phyloP scores from a whole-genome alignment of 345 rosid genomes.

The Heritiera littoralis region DNA sequence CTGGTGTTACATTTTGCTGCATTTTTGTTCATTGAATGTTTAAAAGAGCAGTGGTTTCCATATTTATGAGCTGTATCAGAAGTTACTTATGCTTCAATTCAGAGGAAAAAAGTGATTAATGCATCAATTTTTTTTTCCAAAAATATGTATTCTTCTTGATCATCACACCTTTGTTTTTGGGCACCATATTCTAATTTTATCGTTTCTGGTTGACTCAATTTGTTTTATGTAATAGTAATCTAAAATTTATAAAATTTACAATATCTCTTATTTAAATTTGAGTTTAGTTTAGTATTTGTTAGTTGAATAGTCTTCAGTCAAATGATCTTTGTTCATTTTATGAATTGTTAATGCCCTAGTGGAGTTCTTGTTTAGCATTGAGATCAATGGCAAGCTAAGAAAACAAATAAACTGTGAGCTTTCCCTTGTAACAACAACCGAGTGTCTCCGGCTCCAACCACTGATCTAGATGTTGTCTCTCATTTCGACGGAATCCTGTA shows the following conservation, averaged over 20 bases:
- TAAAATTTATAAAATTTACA: slow-evolving; percentile 8
- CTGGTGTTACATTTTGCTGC: slow-evolving; percentile 31
- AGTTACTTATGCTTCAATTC: slow-evolving; percentile 6
- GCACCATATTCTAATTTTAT: not conserved
- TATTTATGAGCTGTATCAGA: slow-evolving; percentile 13
- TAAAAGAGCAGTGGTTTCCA: slow-evolving; percentile 26
- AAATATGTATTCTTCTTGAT: slow-evolving; percentile 29
- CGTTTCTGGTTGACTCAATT: not conserved
- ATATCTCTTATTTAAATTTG: not conserved
- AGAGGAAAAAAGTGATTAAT: slow-evolving; percentile 18
- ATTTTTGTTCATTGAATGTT: slow-evolving; percentile 23
- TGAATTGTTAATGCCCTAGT: not conserved
- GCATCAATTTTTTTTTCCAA: not conserved
- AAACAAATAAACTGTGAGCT: not conserved
- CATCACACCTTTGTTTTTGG: slow-evolving; percentile 23
- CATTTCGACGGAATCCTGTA: not conserved
- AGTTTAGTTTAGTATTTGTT: not conserved
- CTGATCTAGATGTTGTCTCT: not conserved
- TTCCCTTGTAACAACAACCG: not conserved
- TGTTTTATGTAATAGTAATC: not conserved
- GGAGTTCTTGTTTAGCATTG: not conserved
- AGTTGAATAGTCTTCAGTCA: not conserved
- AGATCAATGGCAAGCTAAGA: not conserved
- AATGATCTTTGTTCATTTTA: not conserved
- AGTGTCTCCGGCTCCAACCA: not conserved